Percentiles rank a stretch among this genome's conserved stretches.
These are phyloP conservation scores for Gaeumannomyces sp. DNA, from an alignment of 2,329 filamentous ascomycete species.

Conservation along the genomic window DNA sequence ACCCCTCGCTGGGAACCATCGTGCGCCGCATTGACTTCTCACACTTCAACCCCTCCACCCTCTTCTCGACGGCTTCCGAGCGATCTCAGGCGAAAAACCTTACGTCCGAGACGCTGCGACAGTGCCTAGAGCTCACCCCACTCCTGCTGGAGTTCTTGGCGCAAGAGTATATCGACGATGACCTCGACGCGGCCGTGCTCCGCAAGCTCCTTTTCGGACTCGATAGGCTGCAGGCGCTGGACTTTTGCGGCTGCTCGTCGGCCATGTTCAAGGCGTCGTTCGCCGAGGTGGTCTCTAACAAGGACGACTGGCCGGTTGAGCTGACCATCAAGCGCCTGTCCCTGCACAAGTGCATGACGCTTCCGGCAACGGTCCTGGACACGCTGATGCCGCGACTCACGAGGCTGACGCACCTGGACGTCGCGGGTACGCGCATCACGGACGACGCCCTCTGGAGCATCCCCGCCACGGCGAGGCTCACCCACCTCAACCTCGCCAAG, in stretches of 20 bases:
- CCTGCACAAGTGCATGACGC: constrained; percentile 70
- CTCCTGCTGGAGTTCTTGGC: constrained; percentile 71
- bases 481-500: constrained; percentile 72
- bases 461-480: constrained; percentile 64
- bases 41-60: constrained; percentile 74
- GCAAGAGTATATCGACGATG: constrained; percentile 75
- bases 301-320: constrained; percentile 14
- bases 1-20: constrained; percentile 65
- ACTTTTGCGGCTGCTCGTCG: constrained; percentile 73
- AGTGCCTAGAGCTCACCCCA: constrained; percentile 66
- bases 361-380: constrained; percentile 63
- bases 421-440: constrained; percentile 72
- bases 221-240: constrained; percentile 58
- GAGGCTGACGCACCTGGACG: constrained; percentile 68
- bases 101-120: constrained; percentile 64
- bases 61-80: constrained; percentile 70
- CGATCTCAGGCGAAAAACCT: constrained; percentile 69
- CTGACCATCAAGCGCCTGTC: constrained; percentile 60
- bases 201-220: constrained; percentile 64
- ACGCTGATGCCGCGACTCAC: constrained; percentile 63
- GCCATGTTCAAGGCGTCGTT: constrained; percentile 61
- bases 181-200: constrained; percentile 62
- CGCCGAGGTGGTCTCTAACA: constrained; percentile 31
- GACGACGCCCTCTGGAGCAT: constrained; percentile 65
- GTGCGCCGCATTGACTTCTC: constrained; percentile 78